phyloP scores from a whole-genome alignment of 192 early-diverging fungal genomes.

The Coemansia sp. region DNA sequence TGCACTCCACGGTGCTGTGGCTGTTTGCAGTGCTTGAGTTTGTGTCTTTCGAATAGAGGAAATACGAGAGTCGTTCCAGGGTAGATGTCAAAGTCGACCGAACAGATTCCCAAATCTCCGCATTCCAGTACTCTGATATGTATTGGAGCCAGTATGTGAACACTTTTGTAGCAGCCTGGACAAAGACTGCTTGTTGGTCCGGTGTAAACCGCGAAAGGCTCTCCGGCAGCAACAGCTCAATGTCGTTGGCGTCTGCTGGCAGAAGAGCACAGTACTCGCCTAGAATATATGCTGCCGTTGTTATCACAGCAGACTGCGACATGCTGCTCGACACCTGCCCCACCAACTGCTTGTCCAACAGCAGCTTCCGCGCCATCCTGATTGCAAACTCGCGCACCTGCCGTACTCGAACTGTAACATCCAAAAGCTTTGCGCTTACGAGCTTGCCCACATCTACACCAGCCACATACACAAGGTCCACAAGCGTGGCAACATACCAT shows the following conservation, averaged over 20 bases:
- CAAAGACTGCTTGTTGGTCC: constrained; percentile 37
- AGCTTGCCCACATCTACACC: constrained; percentile 74
- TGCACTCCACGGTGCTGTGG: constrained; percentile 44
- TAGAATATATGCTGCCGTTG: constrained; percentile 87
- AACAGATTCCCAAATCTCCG: constrained; percentile 43
- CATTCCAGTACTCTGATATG: constrained; percentile 43
- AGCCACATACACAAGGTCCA: constrained; percentile 73
- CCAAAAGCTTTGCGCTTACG: constrained; percentile 79
- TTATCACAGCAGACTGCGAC: constrained; percentile 66
- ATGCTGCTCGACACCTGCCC: constrained; percentile 64
- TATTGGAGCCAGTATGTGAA: constrained; percentile 54
- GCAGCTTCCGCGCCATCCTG: constrained; percentile 69
- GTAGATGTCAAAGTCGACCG: constrained; percentile 26
- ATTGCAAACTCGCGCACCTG: constrained; percentile 80
- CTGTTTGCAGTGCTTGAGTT: neutral
- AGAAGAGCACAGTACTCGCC: constrained; percentile 82
- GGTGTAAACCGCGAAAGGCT: constrained; percentile 44
- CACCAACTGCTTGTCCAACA: constrained; percentile 70
- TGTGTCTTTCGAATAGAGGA: constrained; percentile 6
- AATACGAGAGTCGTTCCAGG: constrained; percentile 22
- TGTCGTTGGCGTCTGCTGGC: constrained; percentile 55
- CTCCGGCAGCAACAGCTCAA: constrained; percentile 70
- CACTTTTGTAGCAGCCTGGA: constrained; percentile 46
- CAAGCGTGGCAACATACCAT: constrained; percentile 89
- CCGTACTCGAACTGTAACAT: constrained; percentile 86